Evolutionary conservation across 2,329 filamentous ascomycete species (phyloP).

Genomic region (Trematosphaeria pertusa): DNA sequence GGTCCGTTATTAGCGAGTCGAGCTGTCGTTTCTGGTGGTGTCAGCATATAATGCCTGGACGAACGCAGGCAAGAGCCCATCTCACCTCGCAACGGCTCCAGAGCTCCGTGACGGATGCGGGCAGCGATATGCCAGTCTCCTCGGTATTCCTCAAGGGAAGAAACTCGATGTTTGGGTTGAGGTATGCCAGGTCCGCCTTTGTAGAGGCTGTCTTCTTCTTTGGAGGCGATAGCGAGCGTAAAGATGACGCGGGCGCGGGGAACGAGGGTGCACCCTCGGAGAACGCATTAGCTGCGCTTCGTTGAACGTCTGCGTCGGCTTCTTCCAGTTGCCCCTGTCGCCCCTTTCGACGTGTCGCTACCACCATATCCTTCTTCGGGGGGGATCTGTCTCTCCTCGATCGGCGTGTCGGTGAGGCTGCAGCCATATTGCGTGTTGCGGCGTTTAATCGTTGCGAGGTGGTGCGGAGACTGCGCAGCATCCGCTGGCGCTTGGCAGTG

Average conservation of each 20-base stretch:
- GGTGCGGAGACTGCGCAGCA: slow-evolving; percentile 11
- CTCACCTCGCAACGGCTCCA: slow-evolving; percentile 21
- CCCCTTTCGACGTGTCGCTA: slow-evolving; percentile 11
- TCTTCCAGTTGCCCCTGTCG: slow-evolving; percentile 8
- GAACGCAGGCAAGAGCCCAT: slow-evolving; percentile 5
- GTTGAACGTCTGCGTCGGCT: slow-evolving; percentile 8
- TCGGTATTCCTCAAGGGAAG: slow-evolving; percentile 12
- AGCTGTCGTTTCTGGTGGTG: slow-evolving; percentile 15
- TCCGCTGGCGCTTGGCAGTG: slow-evolving; percentile 8
- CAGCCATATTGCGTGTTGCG: slow-evolving; percentile 11
- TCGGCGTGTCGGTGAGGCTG: slow-evolving; percentile 9
- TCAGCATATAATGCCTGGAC: slow-evolving; percentile 14
- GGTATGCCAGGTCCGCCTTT: slow-evolving; percentile 16
- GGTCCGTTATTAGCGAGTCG: slow-evolving; percentile 10
- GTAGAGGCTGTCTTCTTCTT: slow-evolving; percentile 17
- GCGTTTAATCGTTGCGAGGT: slow-evolving; percentile 10
- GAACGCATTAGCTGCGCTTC: slow-evolving; percentile 9
- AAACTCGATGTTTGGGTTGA: slow-evolving; percentile 18
- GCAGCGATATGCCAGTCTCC: slow-evolving; percentile 16
- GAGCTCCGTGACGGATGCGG: slow-evolving; percentile 13
- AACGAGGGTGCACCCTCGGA: slow-evolving; percentile 9
- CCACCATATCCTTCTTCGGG: slow-evolving; percentile 9
- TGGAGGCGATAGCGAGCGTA: slow-evolving; percentile 14
- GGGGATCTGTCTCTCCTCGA: slow-evolving; percentile 7
- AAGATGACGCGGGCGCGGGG: slow-evolving; percentile 11